A percentile compares a stretch with the other conserved stretches of the same genome.
These are phyloP conservation scores for Lactarius pseudohatsudake DNA, from an alignment of 768 basidiomycete species.

Conservation along the genomic window DNA sequence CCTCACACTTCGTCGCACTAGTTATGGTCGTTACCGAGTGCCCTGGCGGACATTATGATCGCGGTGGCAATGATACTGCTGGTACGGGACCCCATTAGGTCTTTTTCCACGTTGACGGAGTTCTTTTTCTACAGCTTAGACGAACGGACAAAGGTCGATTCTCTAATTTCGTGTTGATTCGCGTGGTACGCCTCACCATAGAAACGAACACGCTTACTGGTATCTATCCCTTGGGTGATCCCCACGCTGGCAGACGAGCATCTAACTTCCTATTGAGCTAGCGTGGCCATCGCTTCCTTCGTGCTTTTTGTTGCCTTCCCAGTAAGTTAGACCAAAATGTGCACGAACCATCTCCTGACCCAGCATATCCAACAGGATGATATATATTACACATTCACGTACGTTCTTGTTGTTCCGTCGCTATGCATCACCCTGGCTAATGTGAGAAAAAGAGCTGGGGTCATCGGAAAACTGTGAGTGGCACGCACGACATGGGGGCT, in stretches of 20 bases:
- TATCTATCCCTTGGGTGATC: background rate
- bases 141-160: background rate
- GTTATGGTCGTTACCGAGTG: constrained; percentile 2
- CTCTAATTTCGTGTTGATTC: background rate
- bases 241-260: no score
- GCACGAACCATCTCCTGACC: background rate
- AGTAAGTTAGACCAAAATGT: background rate
- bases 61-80: background rate
- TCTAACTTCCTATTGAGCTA: constrained; percentile 13
- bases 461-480: constrained; percentile 29
- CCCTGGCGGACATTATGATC: constrained; percentile 8
- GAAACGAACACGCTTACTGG: constrained; percentile 30
- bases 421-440: background rate
- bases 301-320: constrained; percentile 12
- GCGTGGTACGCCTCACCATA: constrained; percentile 30
- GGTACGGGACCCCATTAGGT: background rate
- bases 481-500: background rate
- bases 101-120: background rate
- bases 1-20: background rate
- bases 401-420: background rate
- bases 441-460: constrained; percentile 20
- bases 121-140: background rate
- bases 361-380: constrained; percentile 5
- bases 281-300: constrained; percentile 11
- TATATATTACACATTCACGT: constrained; percentile 13